phyloP scores from a whole-genome alignment of 495 filamentous ascomycete genomes.

The Aspergillus sclerotiicarbonarius region DNA sequence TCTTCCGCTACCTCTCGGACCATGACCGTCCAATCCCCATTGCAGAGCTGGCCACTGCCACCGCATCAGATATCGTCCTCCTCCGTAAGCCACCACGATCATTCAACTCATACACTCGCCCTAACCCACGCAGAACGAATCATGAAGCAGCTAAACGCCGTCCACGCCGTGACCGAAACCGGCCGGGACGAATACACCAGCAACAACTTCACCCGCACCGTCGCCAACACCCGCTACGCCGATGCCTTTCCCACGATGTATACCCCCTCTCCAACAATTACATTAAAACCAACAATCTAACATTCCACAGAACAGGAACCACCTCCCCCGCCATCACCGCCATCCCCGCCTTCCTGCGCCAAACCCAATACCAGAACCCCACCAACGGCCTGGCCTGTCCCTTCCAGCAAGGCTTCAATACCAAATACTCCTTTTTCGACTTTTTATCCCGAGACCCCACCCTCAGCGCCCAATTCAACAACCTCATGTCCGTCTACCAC shows the following conservation, averaged over 20 bases:
- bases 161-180: slow-evolving; percentile 40
- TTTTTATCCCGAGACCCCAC: background rate
- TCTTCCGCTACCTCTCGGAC: background rate
- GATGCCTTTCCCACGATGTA: slow-evolving; percentile 21
- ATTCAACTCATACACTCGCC: no score
- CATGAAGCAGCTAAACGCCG: slow-evolving; percentile 44
- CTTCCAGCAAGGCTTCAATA: slow-evolving; percentile 7
- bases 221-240: slow-evolving; percentile 25
- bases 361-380: slow-evolving; percentile 9
- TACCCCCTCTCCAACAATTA: background rate
- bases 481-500: slow-evolving; percentile 23
- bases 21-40: background rate
- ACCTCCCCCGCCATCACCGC: slow-evolving; percentile 1
- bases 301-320: background rate
- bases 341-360: slow-evolving; percentile 4
- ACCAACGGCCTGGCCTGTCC: background rate
- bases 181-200: slow-evolving; percentile 36
- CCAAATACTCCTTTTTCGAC: slow-evolving; percentile 5
- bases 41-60: background rate
- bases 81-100: no score
- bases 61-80: background rate
- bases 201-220: slow-evolving; percentile 35
- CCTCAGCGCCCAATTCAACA: slow-evolving; percentile 17
- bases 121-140: slow-evolving; percentile 22
- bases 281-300: background rate